Base-by-base conservation (phyloP, 345 rosid genomes). In the Toxicodendron radicans region DNA sequence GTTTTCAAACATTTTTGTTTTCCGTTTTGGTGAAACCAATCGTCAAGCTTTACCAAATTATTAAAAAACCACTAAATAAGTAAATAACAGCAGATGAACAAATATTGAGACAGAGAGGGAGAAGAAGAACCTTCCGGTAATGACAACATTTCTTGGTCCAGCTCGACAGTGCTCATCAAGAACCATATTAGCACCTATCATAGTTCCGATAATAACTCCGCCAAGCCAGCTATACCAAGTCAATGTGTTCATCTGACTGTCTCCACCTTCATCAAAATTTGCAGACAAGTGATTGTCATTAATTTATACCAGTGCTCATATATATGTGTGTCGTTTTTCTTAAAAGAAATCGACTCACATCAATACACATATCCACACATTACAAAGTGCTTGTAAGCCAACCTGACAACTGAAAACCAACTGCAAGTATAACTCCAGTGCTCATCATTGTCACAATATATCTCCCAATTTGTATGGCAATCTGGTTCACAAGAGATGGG, bases 201-300 rank as follows among this genome's bases (percentile, higher is more conserved):
- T 92, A 0, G 99, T 91, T 74, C 97, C 97, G 67, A 95, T 95
- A 73, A 92, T 90, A 77, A 92, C 71, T 45, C 99, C 97, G 71
- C 99, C 99, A 74, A 95, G 90, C 99, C 97, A 95, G 84, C 99
- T 95, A 87, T 86, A 92, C 97, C 99, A 95, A 81, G 90, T 83
- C 82, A 95, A 81, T 33, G 83, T 75, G 77, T 91, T 83, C 94
- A 95, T 87, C 81, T 93, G 91, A 79, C 85, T 68, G 64, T 92
- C 97, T 71, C 97, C 99, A 69, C 97, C 97, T 92, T 83, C 78
- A 81, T 10, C 62, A 79, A 45, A 76, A 71, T 59, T 54, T 30
- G 74, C 12, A 73, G 27, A 76, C 52, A 61, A 77, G 64, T 61
- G 66, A 86, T 70, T 64, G 48, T 65, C 33, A 43, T 24, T 6